These are phyloP conservation scores for Suillus weaverae DNA, from an alignment of 768 basidiomycete genomes.

Conservation along the genomic window DNA sequence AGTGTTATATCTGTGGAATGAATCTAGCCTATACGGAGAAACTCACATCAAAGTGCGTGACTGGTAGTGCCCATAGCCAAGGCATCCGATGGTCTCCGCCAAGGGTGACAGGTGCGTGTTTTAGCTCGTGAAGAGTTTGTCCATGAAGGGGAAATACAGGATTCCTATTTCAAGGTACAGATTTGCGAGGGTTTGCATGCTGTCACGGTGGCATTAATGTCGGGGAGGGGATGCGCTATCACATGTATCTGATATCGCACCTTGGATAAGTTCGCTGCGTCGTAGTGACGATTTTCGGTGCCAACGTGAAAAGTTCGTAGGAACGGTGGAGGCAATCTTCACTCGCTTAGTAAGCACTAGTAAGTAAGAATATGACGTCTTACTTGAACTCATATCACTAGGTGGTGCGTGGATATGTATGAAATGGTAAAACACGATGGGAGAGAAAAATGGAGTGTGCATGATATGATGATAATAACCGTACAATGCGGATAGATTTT, in stretches of 20 bases:
- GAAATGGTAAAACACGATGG: constrained; percentile 1
- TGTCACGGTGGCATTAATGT: too few species aligned
- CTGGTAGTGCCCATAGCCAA: constrained; percentile 88
- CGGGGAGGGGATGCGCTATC: neutral
- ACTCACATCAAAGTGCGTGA: constrained; percentile 78
- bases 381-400: neutral
- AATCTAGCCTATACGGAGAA: neutral
- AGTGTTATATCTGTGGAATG: constrained; percentile 8
- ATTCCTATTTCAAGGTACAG: constrained; percentile 15
- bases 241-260: neutral
- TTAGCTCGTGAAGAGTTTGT: neutral
- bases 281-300: neutral
- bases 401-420: neutral
- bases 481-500: constrained; percentile 3
- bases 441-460: neutral
- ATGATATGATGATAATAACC: constrained; percentile 1
- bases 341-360: neutral
- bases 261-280: neutral
- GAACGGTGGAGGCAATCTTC: neutral
- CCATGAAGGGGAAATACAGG: neutral
- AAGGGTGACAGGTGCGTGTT: constrained; percentile 55
- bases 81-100: constrained; percentile 94
- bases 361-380: neutral
- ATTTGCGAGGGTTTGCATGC: neutral
- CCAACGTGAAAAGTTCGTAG: neutral